These are phyloP conservation scores for Ganoderma lingzhi DNA, from an alignment of 1,284 basidiomycete species.

Conservation along the genomic window DNA sequence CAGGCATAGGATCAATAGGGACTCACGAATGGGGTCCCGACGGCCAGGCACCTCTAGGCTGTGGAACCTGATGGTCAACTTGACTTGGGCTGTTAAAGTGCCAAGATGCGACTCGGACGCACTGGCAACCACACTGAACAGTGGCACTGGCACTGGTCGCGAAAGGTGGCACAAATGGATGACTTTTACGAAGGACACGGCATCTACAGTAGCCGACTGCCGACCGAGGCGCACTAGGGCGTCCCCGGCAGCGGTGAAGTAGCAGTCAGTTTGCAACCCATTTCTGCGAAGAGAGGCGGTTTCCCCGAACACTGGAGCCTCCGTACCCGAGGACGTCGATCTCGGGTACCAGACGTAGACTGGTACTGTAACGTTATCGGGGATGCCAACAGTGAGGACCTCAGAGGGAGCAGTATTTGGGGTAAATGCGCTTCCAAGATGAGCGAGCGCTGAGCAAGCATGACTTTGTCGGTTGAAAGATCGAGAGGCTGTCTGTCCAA, in stretches of 20 bases:
- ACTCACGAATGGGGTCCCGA: neutral
- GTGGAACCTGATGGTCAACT: neutral
- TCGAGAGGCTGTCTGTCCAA: neutral
- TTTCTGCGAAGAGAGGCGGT: too few relatives aligned
- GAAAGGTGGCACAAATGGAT: neutral
- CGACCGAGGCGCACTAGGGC: neutral
- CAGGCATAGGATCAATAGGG: neutral
- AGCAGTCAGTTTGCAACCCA: too few relatives aligned
- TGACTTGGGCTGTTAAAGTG: neutral
- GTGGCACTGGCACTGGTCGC: too few relatives aligned
- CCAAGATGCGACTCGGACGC: neutral
- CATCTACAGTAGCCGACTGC: neutral
- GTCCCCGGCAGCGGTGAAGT: neutral
- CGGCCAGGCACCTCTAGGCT: neutral
- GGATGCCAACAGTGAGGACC: too few relatives aligned
- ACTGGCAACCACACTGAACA: neutral
- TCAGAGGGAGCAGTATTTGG: too few relatives aligned
- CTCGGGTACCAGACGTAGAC: too few relatives aligned
- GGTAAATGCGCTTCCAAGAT: neutral
- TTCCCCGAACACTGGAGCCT: too few relatives aligned
- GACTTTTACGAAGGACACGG: neutral
- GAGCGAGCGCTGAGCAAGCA: too few relatives aligned
- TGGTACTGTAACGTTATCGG: too few relatives aligned
- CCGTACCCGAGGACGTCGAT: too few relatives aligned
- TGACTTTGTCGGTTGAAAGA: neutral